These are phyloP conservation scores for Nothopassalora personata DNA, from an alignment of 2,329 filamentous ascomycete species.

Conservation along the genomic window DNA sequence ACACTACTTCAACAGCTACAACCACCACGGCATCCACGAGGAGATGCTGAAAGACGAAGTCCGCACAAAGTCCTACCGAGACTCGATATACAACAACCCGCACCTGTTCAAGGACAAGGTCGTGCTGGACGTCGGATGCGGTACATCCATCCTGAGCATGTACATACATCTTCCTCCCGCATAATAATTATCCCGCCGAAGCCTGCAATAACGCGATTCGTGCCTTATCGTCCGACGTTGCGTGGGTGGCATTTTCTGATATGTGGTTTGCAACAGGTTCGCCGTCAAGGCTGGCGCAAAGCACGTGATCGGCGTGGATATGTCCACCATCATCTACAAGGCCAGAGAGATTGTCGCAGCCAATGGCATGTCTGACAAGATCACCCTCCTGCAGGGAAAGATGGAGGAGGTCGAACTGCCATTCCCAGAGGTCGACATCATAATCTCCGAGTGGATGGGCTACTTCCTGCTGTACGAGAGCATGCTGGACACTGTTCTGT, in stretches of 20 bases:
- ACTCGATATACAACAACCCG: constrained; percentile 94
- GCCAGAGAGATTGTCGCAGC: constrained; percentile 87
- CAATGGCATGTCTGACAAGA: constrained; percentile 92
- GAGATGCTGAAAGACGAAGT: constrained; percentile 99
- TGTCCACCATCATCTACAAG: constrained; percentile 99
- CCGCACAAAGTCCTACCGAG: constrained; percentile 92
- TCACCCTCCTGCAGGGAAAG: constrained; percentile 96
- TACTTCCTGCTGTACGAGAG: constrained; percentile 98
- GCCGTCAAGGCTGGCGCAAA: constrained; percentile 93
- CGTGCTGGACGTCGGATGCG: constrained; percentile 94
- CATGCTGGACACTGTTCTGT: constrained; percentile 98
- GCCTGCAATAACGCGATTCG: background rate
- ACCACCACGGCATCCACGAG: constrained; percentile 76
- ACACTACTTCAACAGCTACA: constrained; percentile 97
- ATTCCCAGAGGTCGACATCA: constrained; percentile 95
- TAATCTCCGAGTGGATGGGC: constrained; percentile 99
- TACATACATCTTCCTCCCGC: constrained; percentile 43
- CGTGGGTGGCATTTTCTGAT: constrained; percentile 11
- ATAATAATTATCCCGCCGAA: background rate
- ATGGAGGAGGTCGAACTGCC: constrained; percentile 98
- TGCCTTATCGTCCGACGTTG: background rate
- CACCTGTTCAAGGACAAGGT: constrained; percentile 89
- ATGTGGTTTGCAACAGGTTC: constrained; percentile 59
- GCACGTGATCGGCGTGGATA: constrained; percentile 97
- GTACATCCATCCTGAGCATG: constrained; percentile 98